Evolutionary conservation across 495 filamentous ascomycete genomes (phyloP), one percentile per base, ranked within the genome.

Genomic region (Paragyromitra xinjiangensis): DNA sequence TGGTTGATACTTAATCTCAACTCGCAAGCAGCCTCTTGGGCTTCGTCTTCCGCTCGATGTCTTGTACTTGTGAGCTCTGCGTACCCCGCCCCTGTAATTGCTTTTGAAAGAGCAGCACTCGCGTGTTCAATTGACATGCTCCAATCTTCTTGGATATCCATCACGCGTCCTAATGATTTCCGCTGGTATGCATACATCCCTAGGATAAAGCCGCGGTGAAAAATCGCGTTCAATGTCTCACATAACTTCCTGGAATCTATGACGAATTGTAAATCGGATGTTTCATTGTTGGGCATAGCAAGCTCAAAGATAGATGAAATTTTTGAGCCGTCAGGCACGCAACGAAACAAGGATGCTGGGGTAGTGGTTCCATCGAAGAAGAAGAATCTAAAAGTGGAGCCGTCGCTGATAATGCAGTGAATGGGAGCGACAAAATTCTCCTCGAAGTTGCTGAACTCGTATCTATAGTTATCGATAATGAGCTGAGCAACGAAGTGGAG

Each of bases 1-100:
- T 56, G 4, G 19, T 22, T 29, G 8, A 56, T 56, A 11, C 51
- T 56, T 9, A 26, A 29, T 56, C 51, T 56, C 51, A 56, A 22
- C 22, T 56, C 51, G 22, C 51, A 56, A 56, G 51, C 51, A 26
- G 51, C 22, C 9, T 56, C 51, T 56, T 56, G 51, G 51, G 51
- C 22, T 2, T 56, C 11, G 8, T 56, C 19, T 24, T 26, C 51
- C 7, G 19, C 51, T 3, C 51, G 22, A 3, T 56, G 22, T 7
- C 51, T 56, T 19, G 51, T 56, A 12, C 24, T 3, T 56, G 22
- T 29, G n/a, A 29, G 22, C 8, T 51, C 48, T 29, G 51, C 19
- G 51, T 26, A 26, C 8, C 9, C 7, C 9, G 19, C 22, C 11
- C 51, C 51, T 56, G 8, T 9, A 26, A 56, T 24, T 11, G 51